These are phyloP conservation scores for Phytophthora podocarpi DNA, from an alignment of 352 stramenopile species.

Conservation along the genomic window DNA sequence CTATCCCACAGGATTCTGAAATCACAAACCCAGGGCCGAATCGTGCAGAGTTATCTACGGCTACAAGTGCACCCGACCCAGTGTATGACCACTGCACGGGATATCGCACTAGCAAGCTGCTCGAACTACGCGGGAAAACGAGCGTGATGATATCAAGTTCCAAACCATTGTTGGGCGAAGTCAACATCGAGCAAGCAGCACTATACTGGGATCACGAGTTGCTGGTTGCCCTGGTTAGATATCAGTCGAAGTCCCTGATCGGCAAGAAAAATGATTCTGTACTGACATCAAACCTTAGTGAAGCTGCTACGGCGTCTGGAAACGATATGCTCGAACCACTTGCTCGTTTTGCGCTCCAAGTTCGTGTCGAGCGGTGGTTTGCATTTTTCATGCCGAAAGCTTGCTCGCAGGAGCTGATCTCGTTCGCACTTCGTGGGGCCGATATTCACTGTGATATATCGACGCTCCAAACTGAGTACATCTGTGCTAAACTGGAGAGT, in stretches of 20 bases:
- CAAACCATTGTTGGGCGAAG: slow-evolving; percentile 54
- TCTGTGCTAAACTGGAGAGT: slow-evolving; percentile 38
- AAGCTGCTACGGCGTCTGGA: neutral
- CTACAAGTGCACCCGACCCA: slow-evolving; percentile 39
- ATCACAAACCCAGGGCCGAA: neutral
- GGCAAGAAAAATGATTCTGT: neutral
- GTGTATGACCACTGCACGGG: slow-evolving; percentile 50
- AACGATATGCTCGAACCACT: neutral
- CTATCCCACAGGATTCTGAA: slow-evolving; percentile 27
- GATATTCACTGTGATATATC: slow-evolving; percentile 48
- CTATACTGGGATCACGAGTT: slow-evolving; percentile 81
- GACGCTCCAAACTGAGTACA: slow-evolving; percentile 40
- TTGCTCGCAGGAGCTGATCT: slow-evolving; percentile 44
- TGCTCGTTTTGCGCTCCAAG: slow-evolving; percentile 41
- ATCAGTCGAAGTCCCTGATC: slow-evolving; percentile 38
- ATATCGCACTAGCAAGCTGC: slow-evolving; percentile 49
- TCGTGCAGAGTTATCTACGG: slow-evolving; percentile 10
- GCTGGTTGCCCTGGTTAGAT: slow-evolving; percentile 60
- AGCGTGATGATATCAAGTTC: slow-evolving; percentile 58
- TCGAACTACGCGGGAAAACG: slow-evolving; percentile 63
- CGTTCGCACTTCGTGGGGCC: slow-evolving; percentile 46
- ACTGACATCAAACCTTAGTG: neutral
- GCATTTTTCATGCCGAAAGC: slow-evolving; percentile 58
- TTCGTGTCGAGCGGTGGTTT: slow-evolving; percentile 59
- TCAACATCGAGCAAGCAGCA: slow-evolving; percentile 54